A percentile compares a stretch with the other conserved stretches of the same genome.
These are phyloP conservation scores for Candida ficus DNA, from an alignment of 805 yeast species.

Conservation along the genomic window DNA sequence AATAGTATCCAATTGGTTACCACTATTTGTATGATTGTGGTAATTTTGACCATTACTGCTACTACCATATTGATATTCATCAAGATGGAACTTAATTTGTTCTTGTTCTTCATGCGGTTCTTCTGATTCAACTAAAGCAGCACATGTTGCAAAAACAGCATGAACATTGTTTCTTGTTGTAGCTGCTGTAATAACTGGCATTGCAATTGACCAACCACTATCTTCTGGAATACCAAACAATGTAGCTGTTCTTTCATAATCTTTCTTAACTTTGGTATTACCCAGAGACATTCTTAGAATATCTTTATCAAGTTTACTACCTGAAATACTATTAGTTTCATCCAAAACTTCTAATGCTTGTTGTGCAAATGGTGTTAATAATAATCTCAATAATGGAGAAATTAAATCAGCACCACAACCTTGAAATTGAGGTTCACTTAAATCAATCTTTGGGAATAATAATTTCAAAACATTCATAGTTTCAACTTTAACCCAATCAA, in stretches of 20 bases:
- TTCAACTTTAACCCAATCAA: constrained; percentile 75
- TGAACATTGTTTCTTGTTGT: constrained; percentile 90
- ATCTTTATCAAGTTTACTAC: constrained; percentile 86
- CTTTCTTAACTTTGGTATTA: constrained; percentile 68
- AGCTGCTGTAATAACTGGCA: constrained; percentile 89
- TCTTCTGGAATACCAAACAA: constrained; percentile 93
- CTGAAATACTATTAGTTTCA: constrained; percentile 78
- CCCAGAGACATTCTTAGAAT: constrained; percentile 90
- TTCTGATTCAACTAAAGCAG: constrained; percentile 29
- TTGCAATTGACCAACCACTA: constrained; percentile 95
- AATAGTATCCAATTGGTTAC: constrained; percentile 32
- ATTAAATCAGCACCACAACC: constrained; percentile 95
- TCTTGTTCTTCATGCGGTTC: constrained; percentile 28
- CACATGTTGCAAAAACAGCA: constrained; percentile 88
- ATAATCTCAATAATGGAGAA: constrained; percentile 77
- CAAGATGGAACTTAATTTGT: constrained; percentile 49
- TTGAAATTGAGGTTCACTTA: constrained; percentile 69
- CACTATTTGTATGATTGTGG: constrained; percentile 8
- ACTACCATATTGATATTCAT: constrained; percentile 43
- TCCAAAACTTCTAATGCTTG: constrained; percentile 88
- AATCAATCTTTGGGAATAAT: constrained; percentile 71
- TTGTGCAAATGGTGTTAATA: constrained; percentile 81
- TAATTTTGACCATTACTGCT: neutral
- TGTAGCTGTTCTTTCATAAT: constrained; percentile 81
- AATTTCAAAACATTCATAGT: constrained; percentile 71